Evolutionary conservation across 177 flowering plant genomes (phyloP), one percentile per base, ranked within the genome.

Genomic region (Tripterygium wilfordii): DNA sequence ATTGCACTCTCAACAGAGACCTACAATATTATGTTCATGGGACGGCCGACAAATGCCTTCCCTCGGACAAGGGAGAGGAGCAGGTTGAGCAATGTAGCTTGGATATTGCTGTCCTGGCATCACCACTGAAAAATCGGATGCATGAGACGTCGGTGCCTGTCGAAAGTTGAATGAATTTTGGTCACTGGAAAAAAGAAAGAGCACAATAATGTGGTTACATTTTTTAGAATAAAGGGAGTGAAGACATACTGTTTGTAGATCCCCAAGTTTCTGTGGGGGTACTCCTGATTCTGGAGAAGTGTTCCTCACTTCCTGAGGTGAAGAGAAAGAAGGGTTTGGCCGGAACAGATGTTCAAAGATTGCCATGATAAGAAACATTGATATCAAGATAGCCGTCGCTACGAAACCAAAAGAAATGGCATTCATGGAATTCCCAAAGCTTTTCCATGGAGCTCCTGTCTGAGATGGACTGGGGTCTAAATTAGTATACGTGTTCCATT

Each of bases 331-430:
- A 3, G 72, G 49, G 48, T 32, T 64, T 20, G 92, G 82, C 60
- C 75, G 69, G 44, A 85, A 77, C 45, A 88, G 48, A 61, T 85
- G 91, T 46, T 88, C 95, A 37, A 85, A 79, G 23, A 85, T 78
- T 47, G 91, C 96, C 96, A 88, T 83, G 58, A 88, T 71, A 13
- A 88, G 71, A 54, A 88, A 88, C 95, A 88, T 76, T 23, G 85
- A 85, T 30, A 88, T 78, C 48, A 88, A 62, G 53, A 88, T 77
- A 18, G 96, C 96, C 4, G 91, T 88, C 8, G 97, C 97, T 6
- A 87, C 94, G 45, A 89, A 82, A 5, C 97, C 95, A 35, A 86
- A 82, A 19, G 95, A 83, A 38, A 83, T 77, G 30, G 92, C 90
- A 66, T 72, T 75, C 62, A 80, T 62, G 5, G 95, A 77, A 30